Conservation (phyloP, 1,284 basidiomycete species). For the Ganoderma lingzhi region DNA sequence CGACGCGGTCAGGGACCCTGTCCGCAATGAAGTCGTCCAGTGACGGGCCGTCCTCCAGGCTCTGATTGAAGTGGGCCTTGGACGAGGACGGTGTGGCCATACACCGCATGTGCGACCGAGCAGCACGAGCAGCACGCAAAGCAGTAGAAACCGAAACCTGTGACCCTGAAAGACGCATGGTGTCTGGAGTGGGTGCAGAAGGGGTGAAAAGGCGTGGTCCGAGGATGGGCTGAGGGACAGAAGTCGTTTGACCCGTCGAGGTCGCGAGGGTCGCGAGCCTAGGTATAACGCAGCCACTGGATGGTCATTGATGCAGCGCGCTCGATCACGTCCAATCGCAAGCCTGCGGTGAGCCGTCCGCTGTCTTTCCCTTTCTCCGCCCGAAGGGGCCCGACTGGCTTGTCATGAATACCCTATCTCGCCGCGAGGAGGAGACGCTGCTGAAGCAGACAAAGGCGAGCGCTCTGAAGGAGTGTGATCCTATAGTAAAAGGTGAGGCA, state of each 20-base stretch:
- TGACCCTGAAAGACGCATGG: conserved; percentile 27
- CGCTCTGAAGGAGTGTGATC: conserved; percentile 83
- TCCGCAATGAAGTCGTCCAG: conserved; percentile 89
- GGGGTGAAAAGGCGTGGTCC: background rate
- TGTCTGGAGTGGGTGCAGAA: background rate
- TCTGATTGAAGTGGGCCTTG: conserved; percentile 60
- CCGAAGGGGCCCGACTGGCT: conserved; percentile 18
- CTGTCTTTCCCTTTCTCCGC: conserved; percentile 18
- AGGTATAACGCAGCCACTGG: conserved; percentile 24
- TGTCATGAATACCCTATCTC: conserved; percentile 84
- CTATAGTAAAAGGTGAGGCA: conserved; percentile 73
- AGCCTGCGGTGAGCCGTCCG: conserved; percentile 29
- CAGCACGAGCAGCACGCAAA: conserved; percentile 34
- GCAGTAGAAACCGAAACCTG: conserved; percentile 23
- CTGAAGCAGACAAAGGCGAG: conserved; percentile 83
- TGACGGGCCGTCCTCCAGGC: conserved; percentile 76
- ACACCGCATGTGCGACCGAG: conserved; percentile 45
- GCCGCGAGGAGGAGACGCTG: conserved; percentile 88
- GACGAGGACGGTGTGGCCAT: conserved; percentile 67
- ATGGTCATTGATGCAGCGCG: conserved; percentile 19
- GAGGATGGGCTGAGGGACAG: conserved; percentile 4
- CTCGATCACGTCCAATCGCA: conserved; percentile 24
- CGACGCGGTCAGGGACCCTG: conserved; percentile 67
- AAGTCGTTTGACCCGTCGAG: conserved; percentile 4
- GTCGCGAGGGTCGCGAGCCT: background rate